A percentile compares a stretch with the other conserved stretches of the same genome.
phyloP scores from a whole-genome alignment of 1,139 yeast species.

The Geotrichum candidum region DNA sequence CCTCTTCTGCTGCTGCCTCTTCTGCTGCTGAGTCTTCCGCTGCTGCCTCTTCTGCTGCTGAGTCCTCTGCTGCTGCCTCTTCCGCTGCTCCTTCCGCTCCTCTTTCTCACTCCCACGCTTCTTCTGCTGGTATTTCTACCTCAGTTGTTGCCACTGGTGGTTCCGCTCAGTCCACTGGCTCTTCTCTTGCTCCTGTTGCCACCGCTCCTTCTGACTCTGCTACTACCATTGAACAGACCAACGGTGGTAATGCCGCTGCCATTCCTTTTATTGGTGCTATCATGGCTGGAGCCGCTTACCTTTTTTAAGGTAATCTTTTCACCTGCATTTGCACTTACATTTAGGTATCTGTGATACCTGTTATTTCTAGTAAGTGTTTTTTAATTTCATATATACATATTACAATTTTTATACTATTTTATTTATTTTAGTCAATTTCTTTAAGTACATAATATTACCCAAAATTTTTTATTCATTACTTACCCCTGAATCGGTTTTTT shows the following conservation, averaged over 20 bases:
- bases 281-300: slow-evolving; percentile 10
- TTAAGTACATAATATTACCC: not conserved
- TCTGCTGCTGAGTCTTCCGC: slow-evolving; percentile 10
- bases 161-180: not conserved
- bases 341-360: not conserved
- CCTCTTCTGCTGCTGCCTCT: slow-evolving; percentile 22
- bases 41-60: not conserved
- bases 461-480: not conserved
- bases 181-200: not conserved
- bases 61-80: not conserved
- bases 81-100: slow-evolving; percentile 3
- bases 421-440: not conserved
- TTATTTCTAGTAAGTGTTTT: not conserved
- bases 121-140: slow-evolving; percentile 1
- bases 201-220: not conserved
- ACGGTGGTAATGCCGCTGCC: slow-evolving; percentile 10
- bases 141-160: not conserved
- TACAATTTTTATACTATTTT: not conserved
- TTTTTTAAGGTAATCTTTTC: not conserved
- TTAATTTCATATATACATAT: not conserved
- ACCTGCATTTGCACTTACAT: slow-evolving; percentile 1
- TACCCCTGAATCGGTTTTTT: not conserved
- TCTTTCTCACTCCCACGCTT: not conserved
- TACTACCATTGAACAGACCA: slow-evolving; percentile 4
- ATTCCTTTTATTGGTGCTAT: slow-evolving; percentile 13